Evolutionary conservation across 106 monocot species (phyloP).

Genomic region (Dendrobium chrysotoxum): DNA sequence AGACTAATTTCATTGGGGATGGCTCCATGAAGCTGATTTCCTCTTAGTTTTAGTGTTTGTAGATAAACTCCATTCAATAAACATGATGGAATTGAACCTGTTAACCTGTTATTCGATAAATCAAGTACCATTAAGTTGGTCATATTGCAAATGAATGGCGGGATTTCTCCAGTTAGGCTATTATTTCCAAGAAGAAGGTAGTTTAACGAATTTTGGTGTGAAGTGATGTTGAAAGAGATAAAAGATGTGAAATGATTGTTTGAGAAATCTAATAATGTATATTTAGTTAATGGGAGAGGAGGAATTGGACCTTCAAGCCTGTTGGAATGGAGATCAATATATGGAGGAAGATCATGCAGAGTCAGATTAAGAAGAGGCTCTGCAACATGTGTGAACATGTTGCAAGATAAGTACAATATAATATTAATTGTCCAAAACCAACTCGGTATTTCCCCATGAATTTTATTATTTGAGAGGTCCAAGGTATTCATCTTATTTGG

Average conservation of each 20-base stretch:
- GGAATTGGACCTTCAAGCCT: conserved; percentile 37
- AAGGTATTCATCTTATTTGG: conserved; percentile 12
- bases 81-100: conserved; percentile 40
- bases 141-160: conserved; percentile 39
- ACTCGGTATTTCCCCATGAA: conserved; percentile 42
- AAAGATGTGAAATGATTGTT: no score
- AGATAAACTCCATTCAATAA: background rate
- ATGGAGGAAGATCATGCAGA: background rate
- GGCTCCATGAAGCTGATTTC: no score
- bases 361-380: conserved; percentile 6
- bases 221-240: no score
- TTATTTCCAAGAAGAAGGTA: no score
- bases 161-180: conserved; percentile 12
- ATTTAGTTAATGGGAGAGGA: conserved; percentile 7
- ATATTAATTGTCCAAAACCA: conserved; percentile 46
- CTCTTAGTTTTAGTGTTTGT: no score
- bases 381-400: conserved; percentile 42
- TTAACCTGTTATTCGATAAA: no score
- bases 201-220: no score
- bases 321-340: conserved; percentile 53
- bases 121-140: background rate
- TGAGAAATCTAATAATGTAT: conserved; percentile 4
- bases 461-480: conserved; percentile 56
- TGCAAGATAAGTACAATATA: conserved; percentile 43
- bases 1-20: no score